Base-by-base conservation (phyloP, 805 yeast genomes). In the Candida sithepensis region DNA sequence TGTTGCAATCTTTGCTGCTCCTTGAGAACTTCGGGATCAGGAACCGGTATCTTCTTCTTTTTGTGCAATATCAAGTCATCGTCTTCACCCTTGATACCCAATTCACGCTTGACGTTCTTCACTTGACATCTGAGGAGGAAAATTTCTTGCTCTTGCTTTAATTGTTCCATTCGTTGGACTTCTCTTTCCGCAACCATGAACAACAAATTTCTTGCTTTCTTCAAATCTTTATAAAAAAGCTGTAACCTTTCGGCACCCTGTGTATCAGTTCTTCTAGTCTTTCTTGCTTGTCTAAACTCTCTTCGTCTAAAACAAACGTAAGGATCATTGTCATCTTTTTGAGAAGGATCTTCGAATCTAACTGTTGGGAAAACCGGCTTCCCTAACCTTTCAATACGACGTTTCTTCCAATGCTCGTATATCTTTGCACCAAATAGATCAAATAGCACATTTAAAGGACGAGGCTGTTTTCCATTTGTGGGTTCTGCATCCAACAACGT, bases 251-350 rank as follows among this genome's bases (percentile, higher is more conserved):
- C 97, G 13, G 90, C 84, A 56, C 94, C 89, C 57, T 89, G 87
- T 30, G 87, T 79, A 69, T 94, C 99, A 0, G 97, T 88, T 54
- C 98, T 81, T 66, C 99, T 81, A 0, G 99, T 94, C 66, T 94
- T 94, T 66, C 99, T 85, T 26, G 95, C 94, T 63, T 88, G 97
- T 55, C 99, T 81, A 54, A 89, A 85, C 61, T 91, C 98, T 66
- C 99, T 85, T 56, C 97, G 82, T 60, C 99, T 80, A 73, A 94
- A 94, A 70, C 97, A 89, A 37, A 89, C 85, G 66, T 94, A 94
- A 1, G 99, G 98, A 65, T 94, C 97, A 50, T 78, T 79, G 59
- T 91, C 97, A 59, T 91, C 97, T 60, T 90, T 90, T 37, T 64
- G 65, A 47, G 79, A 80, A 21, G 88, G 88, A 56, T 88, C 91